Evolutionary conservation across 768 basidiomycete species (phyloP).

Genomic region (Boletus vermiculosoides): DNA sequence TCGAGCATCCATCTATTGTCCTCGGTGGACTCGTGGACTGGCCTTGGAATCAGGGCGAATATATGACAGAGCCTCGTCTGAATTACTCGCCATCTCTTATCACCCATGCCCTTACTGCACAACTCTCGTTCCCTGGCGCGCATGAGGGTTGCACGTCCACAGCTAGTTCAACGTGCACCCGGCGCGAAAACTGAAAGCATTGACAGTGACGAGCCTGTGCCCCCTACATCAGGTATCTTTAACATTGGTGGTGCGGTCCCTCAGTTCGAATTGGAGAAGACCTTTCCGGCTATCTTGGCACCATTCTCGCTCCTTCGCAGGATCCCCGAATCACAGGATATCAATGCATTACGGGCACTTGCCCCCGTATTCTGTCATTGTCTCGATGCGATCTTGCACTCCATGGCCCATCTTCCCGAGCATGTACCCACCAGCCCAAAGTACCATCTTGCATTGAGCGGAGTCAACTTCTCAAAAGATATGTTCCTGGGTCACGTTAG

Average conservation of each 20-base stretch:
- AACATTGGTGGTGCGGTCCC: slow-evolving; percentile 5
- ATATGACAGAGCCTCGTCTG: background rate
- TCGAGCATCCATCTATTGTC: slow-evolving; percentile 14
- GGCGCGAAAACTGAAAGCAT: slow-evolving; percentile 24
- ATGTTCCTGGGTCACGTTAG: slow-evolving; percentile 24
- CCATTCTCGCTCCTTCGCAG: slow-evolving; percentile 29
- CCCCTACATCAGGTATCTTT: slow-evolving; percentile 20
- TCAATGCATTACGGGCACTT: slow-evolving; percentile 30
- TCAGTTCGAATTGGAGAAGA: slow-evolving; percentile 32
- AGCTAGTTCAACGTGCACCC: background rate
- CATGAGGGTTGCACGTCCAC: background rate
- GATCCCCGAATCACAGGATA: slow-evolving; percentile 24
- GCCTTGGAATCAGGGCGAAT: background rate
- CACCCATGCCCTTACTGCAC: slow-evolving; percentile 7
- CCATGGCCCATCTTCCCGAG: slow-evolving; percentile 23
- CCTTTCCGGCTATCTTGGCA: slow-evolving; percentile 38
- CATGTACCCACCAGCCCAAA: slow-evolving; percentile 20
- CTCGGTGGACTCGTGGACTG: slow-evolving; percentile 14
- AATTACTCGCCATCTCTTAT: background rate
- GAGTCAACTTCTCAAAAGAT: slow-evolving; percentile 21
- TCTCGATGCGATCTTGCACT: slow-evolving; percentile 29
- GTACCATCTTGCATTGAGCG: slow-evolving; percentile 22
- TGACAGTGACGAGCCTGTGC: slow-evolving; percentile 25
- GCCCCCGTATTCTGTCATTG: slow-evolving; percentile 23
- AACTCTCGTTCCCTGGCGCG: slow-evolving; percentile 15